Evolutionary conservation across 1,284 basidiomycete genomes (phyloP).

Genomic region (Apiotrichum brassicae): DNA sequence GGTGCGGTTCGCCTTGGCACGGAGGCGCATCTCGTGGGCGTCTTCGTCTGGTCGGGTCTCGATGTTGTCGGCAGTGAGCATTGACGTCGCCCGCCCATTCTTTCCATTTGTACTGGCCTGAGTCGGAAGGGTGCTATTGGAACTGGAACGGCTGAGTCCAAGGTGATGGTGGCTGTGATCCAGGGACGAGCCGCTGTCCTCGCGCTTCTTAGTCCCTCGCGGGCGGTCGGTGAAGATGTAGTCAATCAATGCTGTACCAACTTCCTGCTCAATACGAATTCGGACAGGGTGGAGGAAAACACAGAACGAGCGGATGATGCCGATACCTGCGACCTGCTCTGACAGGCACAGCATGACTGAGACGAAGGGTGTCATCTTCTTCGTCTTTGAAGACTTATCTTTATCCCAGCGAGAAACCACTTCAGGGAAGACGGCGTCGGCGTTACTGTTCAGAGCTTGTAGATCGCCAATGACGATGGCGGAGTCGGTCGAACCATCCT

Average conservation of each 20-base stretch:
- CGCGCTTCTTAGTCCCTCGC: constrained; percentile 13
- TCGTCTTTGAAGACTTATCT: constrained; percentile 50
- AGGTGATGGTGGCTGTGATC: not conserved
- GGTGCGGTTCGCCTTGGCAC: constrained; percentile 53
- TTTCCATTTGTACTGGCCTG: not conserved
- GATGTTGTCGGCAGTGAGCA: not conserved
- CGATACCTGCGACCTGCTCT: constrained; percentile 89
- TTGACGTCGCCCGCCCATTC: not conserved
- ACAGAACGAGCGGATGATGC: constrained; percentile 78
- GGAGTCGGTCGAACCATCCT: constrained; percentile 81
- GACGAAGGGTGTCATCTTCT: constrained; percentile 11
- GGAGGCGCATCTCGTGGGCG: constrained; percentile 45
- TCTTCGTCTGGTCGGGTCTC: constrained; percentile 37
- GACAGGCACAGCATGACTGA: constrained; percentile 60
- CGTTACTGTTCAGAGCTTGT: constrained; percentile 76
- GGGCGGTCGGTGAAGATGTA: constrained; percentile 63
- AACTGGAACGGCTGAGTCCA: not conserved
- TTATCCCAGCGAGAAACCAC: constrained; percentile 65
- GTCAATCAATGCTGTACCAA: constrained; percentile 78
- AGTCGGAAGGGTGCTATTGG: not conserved
- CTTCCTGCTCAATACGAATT: constrained; percentile 74
- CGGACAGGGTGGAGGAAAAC: constrained; percentile 79
- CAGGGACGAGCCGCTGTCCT: constrained; percentile 37
- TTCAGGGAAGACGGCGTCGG: constrained; percentile 78
- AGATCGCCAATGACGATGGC: constrained; percentile 71